These are phyloP conservation scores for Laetiporus sulphureus DNA, from an alignment of 1,284 basidiomycete genomes.

Conservation along the genomic window DNA sequence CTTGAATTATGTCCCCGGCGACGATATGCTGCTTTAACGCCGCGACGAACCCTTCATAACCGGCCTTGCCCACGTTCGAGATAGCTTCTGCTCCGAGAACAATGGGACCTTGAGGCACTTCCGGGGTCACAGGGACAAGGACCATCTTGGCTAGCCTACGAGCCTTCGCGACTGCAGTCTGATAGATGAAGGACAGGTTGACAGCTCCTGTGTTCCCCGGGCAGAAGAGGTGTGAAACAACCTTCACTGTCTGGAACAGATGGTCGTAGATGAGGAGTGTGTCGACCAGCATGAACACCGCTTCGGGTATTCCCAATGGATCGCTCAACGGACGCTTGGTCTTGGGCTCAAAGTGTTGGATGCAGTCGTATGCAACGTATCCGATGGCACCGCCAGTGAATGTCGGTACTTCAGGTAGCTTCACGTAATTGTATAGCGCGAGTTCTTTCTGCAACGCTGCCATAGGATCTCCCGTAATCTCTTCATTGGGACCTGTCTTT, in stretches of 20 bases:
- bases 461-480: constrained; percentile 85
- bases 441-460: constrained; percentile 82
- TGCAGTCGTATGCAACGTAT: constrained; percentile 95
- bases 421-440: constrained; percentile 82
- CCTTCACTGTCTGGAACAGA: constrained; percentile 90
- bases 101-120: constrained; percentile 64
- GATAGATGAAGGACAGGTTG: constrained; percentile 75
- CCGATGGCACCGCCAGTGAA: constrained; percentile 98
- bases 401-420: constrained; percentile 86
- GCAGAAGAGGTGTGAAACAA: constrained; percentile 93
- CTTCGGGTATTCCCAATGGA: constrained; percentile 83
- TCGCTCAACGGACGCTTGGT: constrained; percentile 73
- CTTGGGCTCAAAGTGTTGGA: constrained; percentile 96
- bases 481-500: constrained; percentile 82
- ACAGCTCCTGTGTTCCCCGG: constrained; percentile 57
- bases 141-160: constrained; percentile 68
- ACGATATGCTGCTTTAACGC: constrained; percentile 91
- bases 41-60: constrained; percentile 92
- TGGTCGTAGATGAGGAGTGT: constrained; percentile 96
- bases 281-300: constrained; percentile 95
- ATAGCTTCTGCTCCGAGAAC: constrained; percentile 65
- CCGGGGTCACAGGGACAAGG: constrained; percentile 50
- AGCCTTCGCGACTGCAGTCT: constrained; percentile 76
- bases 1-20: constrained; percentile 97
- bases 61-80: constrained; percentile 91